Evolutionary conservation across 164 flowering plant species (phyloP), one percentile per base, ranked within the genome.

Genomic region (Amborella trichopoda): DNA sequence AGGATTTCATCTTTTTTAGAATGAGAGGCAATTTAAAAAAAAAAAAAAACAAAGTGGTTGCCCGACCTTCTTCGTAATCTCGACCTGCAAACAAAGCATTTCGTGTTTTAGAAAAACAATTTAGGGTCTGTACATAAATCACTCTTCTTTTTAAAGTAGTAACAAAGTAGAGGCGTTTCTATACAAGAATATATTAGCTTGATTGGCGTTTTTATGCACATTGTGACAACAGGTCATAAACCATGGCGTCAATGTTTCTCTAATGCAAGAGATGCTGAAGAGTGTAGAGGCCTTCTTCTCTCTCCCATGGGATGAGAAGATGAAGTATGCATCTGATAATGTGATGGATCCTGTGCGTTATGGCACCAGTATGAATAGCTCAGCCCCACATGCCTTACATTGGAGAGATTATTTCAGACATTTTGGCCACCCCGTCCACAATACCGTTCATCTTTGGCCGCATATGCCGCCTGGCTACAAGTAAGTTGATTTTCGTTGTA

Each of bases 391-490:
- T 24, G 6, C 36, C 17, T 58, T 28, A 27, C 61, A 51, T 22
- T 64, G 68, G 68, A 60, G 61, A 28, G 64, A 64, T 51, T 64
- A 50, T 39, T 30, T 64, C 19, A 50, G 65, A 27, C 68, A 59
- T 18, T 59, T 50, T 8, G 64, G 68, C 18, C 58, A 55, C 60
- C 64, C 68, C 21, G 13, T 59, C 22, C 37, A 55, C 20, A 52
- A 20, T 6, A 54, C 23, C 55, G 49, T 58, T 41, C 56, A 54
- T 36, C 49, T 64, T n/a, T 64, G 68, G 68, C 68, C 68, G 0
- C 4, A 30, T 21, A 40, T 28, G 28, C 68, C 68, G 19, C 50
- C 61, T 13, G 42, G 51, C 17, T 64, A 64, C 58, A 64, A 50
- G 68, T 64, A n/a, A n/a, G n/a, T n/a, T n/a, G n/a, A n/a, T n/a